A percentile compares a stretch with the other conserved stretches of the same genome.
Evolutionary conservation across 805 yeast species (phyloP).

Genomic region (Pichia cabralensis): DNA sequence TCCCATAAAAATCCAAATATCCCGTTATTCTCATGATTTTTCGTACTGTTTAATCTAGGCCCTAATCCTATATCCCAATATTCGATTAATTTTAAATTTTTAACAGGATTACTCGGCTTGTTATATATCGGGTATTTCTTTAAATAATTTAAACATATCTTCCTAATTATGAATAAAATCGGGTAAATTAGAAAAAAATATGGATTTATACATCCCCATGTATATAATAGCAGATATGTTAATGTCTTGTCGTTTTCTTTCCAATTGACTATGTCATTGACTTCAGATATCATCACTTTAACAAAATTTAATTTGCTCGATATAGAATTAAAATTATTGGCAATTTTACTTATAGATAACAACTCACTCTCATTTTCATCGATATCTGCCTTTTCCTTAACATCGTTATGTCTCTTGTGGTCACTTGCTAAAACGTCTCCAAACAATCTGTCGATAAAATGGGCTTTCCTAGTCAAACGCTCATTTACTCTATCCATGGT

Average conservation of each 20-base stretch:
- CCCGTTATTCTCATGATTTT: constrained; percentile 17
- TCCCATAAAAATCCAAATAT: constrained; percentile 33
- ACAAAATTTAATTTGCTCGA: neutral
- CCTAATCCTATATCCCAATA: constrained; percentile 6
- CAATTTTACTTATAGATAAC: neutral
- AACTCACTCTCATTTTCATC: neutral
- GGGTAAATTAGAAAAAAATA: constrained; percentile 59
- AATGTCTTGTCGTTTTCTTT: constrained; percentile 62
- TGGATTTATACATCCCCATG: constrained; percentile 65
- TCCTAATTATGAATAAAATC: constrained; percentile 40
- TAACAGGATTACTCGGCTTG: constrained; percentile 30
- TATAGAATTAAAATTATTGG: neutral
- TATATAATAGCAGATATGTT: constrained; percentile 45
- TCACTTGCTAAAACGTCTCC: too few species aligned
- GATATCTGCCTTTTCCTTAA: too few species aligned
- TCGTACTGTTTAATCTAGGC: constrained; percentile 39
- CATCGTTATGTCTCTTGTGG: too few species aligned
- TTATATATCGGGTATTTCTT: constrained; percentile 51
- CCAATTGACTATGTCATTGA: constrained; percentile 41
- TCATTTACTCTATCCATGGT: too few species aligned
- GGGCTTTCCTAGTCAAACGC: too few species aligned
- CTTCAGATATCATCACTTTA: neutral
- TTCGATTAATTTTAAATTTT: constrained; percentile 8
- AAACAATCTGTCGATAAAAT: too few species aligned
- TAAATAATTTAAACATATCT: constrained; percentile 63